Percentiles rank a stretch among this genome's conserved stretches.
Evolutionary conservation across 192 early-diverging fungal species (phyloP).

Genomic region (Backusella westeae): DNA sequence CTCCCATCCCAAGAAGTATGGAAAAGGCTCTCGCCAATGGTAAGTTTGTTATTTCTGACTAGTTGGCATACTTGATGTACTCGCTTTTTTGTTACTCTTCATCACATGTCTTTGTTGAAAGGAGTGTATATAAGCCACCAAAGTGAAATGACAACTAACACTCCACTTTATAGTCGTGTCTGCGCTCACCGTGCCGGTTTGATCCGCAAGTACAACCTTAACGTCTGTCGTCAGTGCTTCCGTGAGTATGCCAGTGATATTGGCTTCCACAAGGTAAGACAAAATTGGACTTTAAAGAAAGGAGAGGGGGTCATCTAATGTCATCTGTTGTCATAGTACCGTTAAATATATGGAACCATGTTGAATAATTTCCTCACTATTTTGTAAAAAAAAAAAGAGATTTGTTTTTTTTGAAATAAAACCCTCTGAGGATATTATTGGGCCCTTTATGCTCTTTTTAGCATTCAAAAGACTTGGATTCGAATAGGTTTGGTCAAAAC

Average conservation of each 20-base stretch:
- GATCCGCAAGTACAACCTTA: slow-evolving; percentile 99
- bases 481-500: too few species aligned
- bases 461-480: not conserved
- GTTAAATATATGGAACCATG: not conserved
- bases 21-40: slow-evolving; percentile 99
- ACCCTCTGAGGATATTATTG: not conserved
- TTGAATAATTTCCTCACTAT: not conserved
- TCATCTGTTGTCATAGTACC: not conserved
- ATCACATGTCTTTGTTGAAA: not conserved
- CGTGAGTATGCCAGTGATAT: slow-evolving; percentile 97
- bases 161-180: slow-evolving; percentile 70
- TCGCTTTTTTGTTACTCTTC: too few species aligned
- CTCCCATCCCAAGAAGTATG: slow-evolving; percentile 95
- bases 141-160: not conserved
- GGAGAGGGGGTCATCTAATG: not conserved
- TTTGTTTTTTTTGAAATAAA: not conserved
- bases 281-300: not conserved
- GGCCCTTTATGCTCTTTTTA: not conserved
- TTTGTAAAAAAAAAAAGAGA: not conserved
- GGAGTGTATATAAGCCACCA: slow-evolving; percentile 4
- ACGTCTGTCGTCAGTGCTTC: slow-evolving; percentile 99
- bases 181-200: slow-evolving; percentile 99
- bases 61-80: too few species aligned
- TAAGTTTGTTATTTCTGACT: slow-evolving; percentile 34
- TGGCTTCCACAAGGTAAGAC: slow-evolving; percentile 94